These are phyloP conservation scores for Meira nashicola DNA, from an alignment of 1,284 basidiomycete genomes.

Conservation along the genomic window DNA sequence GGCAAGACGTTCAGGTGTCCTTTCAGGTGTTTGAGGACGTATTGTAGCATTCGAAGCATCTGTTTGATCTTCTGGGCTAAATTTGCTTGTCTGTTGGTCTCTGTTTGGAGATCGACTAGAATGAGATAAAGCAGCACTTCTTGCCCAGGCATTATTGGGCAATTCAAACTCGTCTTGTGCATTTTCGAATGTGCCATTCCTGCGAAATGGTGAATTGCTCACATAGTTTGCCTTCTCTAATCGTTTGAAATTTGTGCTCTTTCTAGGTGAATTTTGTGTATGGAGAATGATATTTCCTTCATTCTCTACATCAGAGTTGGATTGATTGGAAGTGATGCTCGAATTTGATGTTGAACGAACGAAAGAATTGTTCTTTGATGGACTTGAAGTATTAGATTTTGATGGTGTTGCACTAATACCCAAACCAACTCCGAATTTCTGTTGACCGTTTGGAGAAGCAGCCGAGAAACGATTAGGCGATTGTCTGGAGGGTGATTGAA, in stretches of 20 bases:
- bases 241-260: constrained; percentile 25
- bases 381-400: background rate
- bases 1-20: constrained; percentile 3
- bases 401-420: constrained; percentile 30
- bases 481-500: constrained; percentile 2
- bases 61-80: background rate
- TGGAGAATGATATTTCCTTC: constrained; percentile 11
- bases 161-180: constrained; percentile 26
- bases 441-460: background rate
- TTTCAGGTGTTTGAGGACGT: constrained; percentile 11
- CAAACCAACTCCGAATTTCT: constrained; percentile 23
- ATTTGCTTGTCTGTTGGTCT: background rate
- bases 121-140: constrained; percentile 62
- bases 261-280: constrained; percentile 21
- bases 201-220: constrained; percentile 62
- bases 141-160: constrained; percentile 60
- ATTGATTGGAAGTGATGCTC: constrained; percentile 8
- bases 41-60: constrained; percentile 54
- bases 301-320: constrained; percentile 20
- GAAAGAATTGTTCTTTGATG: constrained; percentile 4
- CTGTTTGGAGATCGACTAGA: constrained; percentile 59
- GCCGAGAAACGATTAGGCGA: background rate
- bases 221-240: constrained; percentile 36
- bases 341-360: background rate
- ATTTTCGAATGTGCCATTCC: constrained; percentile 34